Base-by-base conservation (phyloP, 2,329 filamentous ascomycete species). In the Sporothrix pseudoabietina region DNA sequence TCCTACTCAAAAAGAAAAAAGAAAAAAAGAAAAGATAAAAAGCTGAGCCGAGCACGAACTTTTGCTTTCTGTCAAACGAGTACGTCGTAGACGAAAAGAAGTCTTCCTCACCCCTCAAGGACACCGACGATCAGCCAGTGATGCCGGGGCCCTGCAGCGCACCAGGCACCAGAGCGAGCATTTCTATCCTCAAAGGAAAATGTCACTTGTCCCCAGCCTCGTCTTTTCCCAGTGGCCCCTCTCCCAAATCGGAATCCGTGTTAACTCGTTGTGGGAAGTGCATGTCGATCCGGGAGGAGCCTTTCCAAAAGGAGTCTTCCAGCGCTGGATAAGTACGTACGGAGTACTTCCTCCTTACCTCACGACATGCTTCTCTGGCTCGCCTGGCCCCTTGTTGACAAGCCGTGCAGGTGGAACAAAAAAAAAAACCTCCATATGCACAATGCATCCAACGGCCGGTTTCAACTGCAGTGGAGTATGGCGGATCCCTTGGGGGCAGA, bases 391-490 rank as follows among this genome's bases (percentile, higher is more conserved):
- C 49, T n/a, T 54, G 49, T 54, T 22, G 49, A 6, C 55, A 57
- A 54, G 52, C 52, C 19, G 52, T 22, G 52, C 54, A 16, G 57
- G 57, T 61, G 57, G 57, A 61, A 61, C 30, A 61, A n/a, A 57
- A 26, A n/a, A 57, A 26, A 26, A 26, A 35, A 12, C 52, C 22
- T 44, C 41, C 32, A 61, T 61, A 30, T 61, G 57, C 57, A 61
- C 57, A 61, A 61, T 61, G 57, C 57, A 35, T 61, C 55, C 57
- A 61, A 61, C 57, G 57, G 57, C 57, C 57, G 57, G 57, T 61
- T 39, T 35, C 30, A 39, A 35, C 32, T 61, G 57, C 57, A 35
- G 55, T 61, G 57, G 57, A 61, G 57, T 61, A 39, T 39, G 57
- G 55, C 32, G 57, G 32, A 61, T 61, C 57, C 39, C 26, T 44